Evolutionary conservation across 1,284 basidiomycete genomes (phyloP).

Genomic region (Cryptococcus neoformans): DNA sequence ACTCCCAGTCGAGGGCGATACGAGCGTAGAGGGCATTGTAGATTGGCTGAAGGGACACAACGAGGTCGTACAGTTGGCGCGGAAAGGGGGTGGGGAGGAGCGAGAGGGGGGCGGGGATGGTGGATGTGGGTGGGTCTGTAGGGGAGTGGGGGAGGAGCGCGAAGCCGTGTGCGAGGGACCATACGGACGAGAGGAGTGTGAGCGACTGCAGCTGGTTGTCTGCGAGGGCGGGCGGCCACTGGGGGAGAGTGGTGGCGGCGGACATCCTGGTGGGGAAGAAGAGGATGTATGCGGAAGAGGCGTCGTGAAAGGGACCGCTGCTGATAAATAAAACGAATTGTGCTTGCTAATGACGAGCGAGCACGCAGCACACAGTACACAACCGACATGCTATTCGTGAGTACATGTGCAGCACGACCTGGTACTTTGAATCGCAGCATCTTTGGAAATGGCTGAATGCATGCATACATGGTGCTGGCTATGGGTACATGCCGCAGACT

Average conservation of each 20-base stretch:
- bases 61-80: constrained; percentile 64
- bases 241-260: constrained; percentile 32
- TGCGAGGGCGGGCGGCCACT: constrained; percentile 73
- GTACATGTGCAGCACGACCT: too few relatives aligned
- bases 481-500: too few relatives aligned
- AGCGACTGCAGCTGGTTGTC: constrained; percentile 60
- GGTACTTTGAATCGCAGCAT: too few relatives aligned
- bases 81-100: constrained; percentile 88
- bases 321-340: neutral
- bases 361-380: too few relatives aligned
- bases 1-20: constrained; percentile 73
- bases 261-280: constrained; percentile 9
- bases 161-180: constrained; percentile 79
- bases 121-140: constrained; percentile 62
- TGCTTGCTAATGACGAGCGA: neutral
- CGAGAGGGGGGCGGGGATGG: constrained; percentile 84
- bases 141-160: constrained; percentile 72
- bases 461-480: too few relatives aligned
- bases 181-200: constrained; percentile 68
- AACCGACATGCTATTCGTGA: too few relatives aligned
- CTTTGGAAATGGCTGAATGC: too few relatives aligned
- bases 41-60: constrained; percentile 64
- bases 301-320: neutral
- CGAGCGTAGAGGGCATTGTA: constrained; percentile 87
- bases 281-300: neutral